Percentiles rank a stretch among this genome's conserved stretches.
These are phyloP conservation scores for Lolium multiflorum DNA, from an alignment of 176 grass and related monocot genomes.

Conservation along the genomic window DNA sequence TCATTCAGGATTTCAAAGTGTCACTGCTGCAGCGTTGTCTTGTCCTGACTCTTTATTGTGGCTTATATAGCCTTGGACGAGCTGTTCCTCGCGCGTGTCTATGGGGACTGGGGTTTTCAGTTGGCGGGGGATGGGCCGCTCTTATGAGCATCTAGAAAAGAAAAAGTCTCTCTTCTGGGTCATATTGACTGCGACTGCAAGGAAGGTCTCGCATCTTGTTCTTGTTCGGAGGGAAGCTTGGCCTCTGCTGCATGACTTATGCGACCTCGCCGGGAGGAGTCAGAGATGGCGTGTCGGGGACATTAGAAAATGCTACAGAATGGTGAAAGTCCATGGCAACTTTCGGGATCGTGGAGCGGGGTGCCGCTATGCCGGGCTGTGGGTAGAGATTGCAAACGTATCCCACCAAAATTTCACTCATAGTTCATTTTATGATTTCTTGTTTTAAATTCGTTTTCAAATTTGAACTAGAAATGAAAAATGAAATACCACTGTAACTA, in stretches of 20 bases:
- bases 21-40: background rate
- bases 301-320: background rate
- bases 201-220: background rate
- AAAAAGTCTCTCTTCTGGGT: background rate
- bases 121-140: background rate
- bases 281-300: conserved; percentile 30
- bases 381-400: background rate
- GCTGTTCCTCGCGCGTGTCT: background rate
- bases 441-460: too few relatives aligned
- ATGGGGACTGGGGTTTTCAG: background rate
- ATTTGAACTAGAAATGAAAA: too few relatives aligned
- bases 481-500: too few relatives aligned
- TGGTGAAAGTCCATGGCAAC: background rate
- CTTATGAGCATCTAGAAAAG: background rate
- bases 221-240: conserved; percentile 6
- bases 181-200: background rate
- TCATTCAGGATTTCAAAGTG: background rate
- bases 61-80: background rate
- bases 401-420: too few relatives aligned
- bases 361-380: background rate
- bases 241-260: background rate
- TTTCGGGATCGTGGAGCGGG: conserved; percentile 3
- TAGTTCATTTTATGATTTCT: too few relatives aligned
- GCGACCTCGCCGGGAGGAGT: background rate
- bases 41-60: background rate